A percentile compares a stretch with the other conserved stretches of the same genome.
phyloP scores from a whole-genome alignment of 2,329 filamentous ascomycete genomes.

The Sclerotinia glacialis region DNA sequence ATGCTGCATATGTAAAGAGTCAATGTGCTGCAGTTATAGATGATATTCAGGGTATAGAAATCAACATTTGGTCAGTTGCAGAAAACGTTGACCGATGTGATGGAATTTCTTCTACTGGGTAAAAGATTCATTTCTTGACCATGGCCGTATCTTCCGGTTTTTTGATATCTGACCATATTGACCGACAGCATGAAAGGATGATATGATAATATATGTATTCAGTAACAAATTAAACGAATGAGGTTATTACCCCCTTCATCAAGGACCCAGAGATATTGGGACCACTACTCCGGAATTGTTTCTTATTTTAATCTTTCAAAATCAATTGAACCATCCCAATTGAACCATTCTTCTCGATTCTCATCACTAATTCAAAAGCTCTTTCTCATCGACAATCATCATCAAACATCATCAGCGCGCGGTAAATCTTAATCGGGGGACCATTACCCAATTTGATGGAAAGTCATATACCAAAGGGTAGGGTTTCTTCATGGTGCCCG shows the following conservation, averaged over 20 bases:
- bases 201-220: too few species aligned
- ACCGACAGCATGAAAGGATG: background rate
- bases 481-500: background rate
- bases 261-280: background rate
- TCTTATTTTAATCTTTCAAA: background rate
- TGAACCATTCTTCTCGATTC: background rate
- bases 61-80: slow-evolving; percentile 2
- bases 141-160: background rate
- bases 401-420: background rate
- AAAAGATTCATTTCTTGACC: background rate
- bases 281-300: background rate
- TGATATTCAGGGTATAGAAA: background rate
- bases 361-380: background rate
- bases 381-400: background rate
- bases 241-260: background rate
- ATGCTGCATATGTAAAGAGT: background rate
- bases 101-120: background rate
- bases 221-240: background rate
- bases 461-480: slow-evolving; percentile 1
- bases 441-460: slow-evolving; percentile 1
- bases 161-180: background rate
- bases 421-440: slow-evolving; percentile 13
- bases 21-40: background rate
- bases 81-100: slow-evolving; percentile 6
- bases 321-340: background rate